phyloP scores from a whole-genome alignment of 2,329 filamentous ascomycete species.

The Calonectria pseudoturangicola region DNA sequence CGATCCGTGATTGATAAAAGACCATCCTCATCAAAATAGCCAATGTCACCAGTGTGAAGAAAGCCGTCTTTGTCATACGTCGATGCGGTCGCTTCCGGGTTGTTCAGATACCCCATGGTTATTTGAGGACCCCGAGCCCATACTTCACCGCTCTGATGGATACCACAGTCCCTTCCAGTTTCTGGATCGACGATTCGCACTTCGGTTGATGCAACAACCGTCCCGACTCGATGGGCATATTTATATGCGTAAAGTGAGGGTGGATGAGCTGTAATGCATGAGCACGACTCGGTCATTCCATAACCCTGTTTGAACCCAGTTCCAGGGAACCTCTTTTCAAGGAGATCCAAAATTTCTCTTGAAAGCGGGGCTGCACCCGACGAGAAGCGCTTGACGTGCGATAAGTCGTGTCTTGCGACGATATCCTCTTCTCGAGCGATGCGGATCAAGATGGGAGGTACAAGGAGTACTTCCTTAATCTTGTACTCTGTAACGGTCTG shows the following conservation, averaged over 20 bases:
- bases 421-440: slow-evolving; percentile 73
- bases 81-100: slow-evolving; percentile 64
- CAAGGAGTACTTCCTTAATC: slow-evolving; percentile 73
- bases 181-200: slow-evolving; percentile 74
- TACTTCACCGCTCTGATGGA: slow-evolving; percentile 71
- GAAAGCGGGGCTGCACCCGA: slow-evolving; percentile 77
- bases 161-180: slow-evolving; percentile 70
- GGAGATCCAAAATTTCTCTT: slow-evolving; percentile 73
- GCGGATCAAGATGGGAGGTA: slow-evolving; percentile 77
- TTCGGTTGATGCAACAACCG: slow-evolving; percentile 74
- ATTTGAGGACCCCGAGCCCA: slow-evolving; percentile 68
- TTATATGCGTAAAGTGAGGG: slow-evolving; percentile 73
- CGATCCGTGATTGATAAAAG: slow-evolving; percentile 76
- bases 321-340: slow-evolving; percentile 74
- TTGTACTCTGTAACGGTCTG: slow-evolving; percentile 70
- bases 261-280: slow-evolving; percentile 78
- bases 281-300: slow-evolving; percentile 81
- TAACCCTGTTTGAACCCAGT: slow-evolving; percentile 80
- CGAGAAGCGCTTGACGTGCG: slow-evolving; percentile 72
- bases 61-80: slow-evolving; percentile 74
- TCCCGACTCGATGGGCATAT: slow-evolving; percentile 74
- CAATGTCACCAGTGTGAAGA: slow-evolving; percentile 76
- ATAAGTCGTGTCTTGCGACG: slow-evolving; percentile 73
- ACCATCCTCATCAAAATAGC: slow-evolving; percentile 72
- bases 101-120: slow-evolving; percentile 69